A percentile compares a stretch with the other conserved stretches of the same genome.
Conservation (phyloP, 371 early-diverging fungal species). For the Mycotypha africana region DNA sequence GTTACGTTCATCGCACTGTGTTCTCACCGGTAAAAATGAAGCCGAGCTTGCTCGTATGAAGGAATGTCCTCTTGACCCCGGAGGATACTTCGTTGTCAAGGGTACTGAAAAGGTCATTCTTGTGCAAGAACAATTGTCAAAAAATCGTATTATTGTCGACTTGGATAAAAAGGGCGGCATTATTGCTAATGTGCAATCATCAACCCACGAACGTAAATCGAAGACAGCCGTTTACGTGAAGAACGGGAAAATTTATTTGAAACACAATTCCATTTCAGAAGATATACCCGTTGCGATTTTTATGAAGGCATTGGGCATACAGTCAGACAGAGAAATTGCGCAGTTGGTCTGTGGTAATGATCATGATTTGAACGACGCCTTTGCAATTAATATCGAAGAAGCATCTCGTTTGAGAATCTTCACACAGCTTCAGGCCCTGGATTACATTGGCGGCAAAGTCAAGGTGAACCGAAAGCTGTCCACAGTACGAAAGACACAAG, state of each 20-base stretch:
- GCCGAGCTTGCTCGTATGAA: constrained; percentile 80
- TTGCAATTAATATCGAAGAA: constrained; percentile 93
- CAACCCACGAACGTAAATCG: constrained; percentile 97
- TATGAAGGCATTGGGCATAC: constrained; percentile 93
- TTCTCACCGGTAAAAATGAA: constrained; percentile 73
- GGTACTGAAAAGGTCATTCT: constrained; percentile 99
- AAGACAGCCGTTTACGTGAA: constrained; percentile 90
- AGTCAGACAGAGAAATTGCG: constrained; percentile 94
- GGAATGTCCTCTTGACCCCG: constrained; percentile 99
- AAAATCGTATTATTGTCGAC: constrained; percentile 99
- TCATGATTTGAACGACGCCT: constrained; percentile 73
- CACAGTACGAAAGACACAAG: constrained; percentile 51
- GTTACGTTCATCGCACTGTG: constrained; percentile 92
- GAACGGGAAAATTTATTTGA: constrained; percentile 81
- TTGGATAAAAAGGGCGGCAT: constrained; percentile 84
- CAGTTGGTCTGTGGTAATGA: constrained; percentile 91
- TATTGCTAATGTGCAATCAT: constrained; percentile 50
- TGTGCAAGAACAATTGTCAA: constrained; percentile 99
- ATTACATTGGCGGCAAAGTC: constrained; percentile 83
- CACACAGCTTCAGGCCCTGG: constrained; percentile 91
- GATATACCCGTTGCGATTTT: constrained; percentile 93
- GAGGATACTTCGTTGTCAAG: constrained; percentile 99
- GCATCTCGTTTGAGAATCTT: constrained; percentile 67
- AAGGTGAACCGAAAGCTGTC: constrained; percentile 61
- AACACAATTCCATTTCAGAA: constrained; percentile 93